Evolutionary conservation across 192 early-diverging fungal genomes (phyloP), one percentile per base, ranked within the genome.

Genomic region (Coemansia sp.): DNA sequence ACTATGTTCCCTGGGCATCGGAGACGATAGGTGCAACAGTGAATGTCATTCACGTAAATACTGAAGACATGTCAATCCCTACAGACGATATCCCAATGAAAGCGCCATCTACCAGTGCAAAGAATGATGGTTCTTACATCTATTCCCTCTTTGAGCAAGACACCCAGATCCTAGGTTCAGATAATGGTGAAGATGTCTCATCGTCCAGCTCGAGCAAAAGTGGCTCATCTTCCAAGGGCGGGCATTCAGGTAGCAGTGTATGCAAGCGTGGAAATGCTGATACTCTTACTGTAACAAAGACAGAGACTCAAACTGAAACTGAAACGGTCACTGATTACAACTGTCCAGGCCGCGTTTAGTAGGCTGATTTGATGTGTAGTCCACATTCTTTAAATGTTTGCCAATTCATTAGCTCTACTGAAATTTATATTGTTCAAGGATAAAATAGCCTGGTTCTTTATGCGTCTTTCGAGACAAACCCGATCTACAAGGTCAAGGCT

Each of bases 1-100:
- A 77, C 63, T 77, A 77, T 30, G 45, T 77, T 2, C 36, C 65
- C 0, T 77, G 69, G 75, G 46, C 57, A 30, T 26, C 45, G 1
- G 18, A n/a, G 21, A 16, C 26, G 1, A 61, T 43, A 24, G 66
- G 55, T 16, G 16, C 48, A 30, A 21, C 6, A 0, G 36, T 68
- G 12, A 15, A 21, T 14, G 35, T 59, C 0, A 34, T 34, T 2
- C 57, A 59, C 38, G 57, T 21, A 5, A 38, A n/a, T 20, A 15
- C 34, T 15, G 57, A 1, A 20, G 35, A 59, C 9, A 20, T 4
- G 1, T 18, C 57, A 7, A 20, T 20, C 18, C 57, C 57, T 5
- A n/a, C 30, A 20, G 9, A 35, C 5, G 57, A 59, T 38, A 36
- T 59, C 8, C 18, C 35, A 8, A 59, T 59, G 57, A 59, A 59